Conservation (phyloP, 164 flowering plant genomes). For the Tinospora cordifolia region DNA sequence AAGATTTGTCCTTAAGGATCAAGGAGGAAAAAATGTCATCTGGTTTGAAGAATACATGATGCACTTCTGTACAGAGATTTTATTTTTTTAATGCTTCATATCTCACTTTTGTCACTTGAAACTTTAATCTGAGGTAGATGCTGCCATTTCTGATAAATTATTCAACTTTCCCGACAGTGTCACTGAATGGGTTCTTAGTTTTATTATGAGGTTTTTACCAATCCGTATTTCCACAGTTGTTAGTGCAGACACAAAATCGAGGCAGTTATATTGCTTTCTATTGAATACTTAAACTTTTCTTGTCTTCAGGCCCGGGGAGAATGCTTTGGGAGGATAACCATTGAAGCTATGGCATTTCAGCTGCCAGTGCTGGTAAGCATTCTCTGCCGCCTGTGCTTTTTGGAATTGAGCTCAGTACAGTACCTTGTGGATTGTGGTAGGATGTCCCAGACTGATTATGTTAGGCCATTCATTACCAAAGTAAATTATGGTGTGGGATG, state of each 20-base stretch:
- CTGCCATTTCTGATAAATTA: no score
- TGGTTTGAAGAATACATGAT: no score
- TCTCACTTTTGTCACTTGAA: background rate
- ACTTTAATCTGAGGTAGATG: no score
- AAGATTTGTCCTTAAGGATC: no score
- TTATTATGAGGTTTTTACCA: no score
- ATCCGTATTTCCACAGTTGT: conserved; percentile 3
- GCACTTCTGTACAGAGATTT: background rate
- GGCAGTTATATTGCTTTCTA: background rate
- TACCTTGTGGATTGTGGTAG: no score
- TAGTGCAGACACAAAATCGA: no score
- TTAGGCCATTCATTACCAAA: background rate
- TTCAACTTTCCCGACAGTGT: no score
- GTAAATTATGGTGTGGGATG: no score
- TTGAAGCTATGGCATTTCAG: conserved; percentile 98
- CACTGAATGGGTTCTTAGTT: no score
- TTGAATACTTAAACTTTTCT: background rate
- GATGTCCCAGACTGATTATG: background rate
- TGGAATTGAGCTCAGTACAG: background rate
- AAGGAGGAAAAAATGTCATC: no score
- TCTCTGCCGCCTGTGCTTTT: background rate
- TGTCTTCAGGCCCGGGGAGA: conserved; percentile 75
- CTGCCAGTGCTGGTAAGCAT: conserved; percentile 76
- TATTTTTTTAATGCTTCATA: background rate
- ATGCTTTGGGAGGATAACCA: conserved; percentile 98